Percentiles rank a stretch among this genome's conserved stretches.
These are phyloP conservation scores for Teunomyces stri DNA, from an alignment of 805 yeast genomes.

Conservation along the genomic window DNA sequence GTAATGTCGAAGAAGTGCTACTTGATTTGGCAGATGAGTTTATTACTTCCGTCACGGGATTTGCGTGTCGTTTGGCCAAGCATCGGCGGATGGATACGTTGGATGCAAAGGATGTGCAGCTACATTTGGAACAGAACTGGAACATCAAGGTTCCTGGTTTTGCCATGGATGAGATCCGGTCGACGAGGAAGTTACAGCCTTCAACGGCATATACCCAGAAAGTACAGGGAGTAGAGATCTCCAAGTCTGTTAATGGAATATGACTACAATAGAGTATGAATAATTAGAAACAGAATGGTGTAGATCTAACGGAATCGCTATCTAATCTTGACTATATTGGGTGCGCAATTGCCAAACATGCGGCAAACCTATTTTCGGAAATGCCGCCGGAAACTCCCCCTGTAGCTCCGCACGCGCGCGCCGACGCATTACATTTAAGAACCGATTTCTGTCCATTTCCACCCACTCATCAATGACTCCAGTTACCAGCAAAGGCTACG, in stretches of 20 bases:
- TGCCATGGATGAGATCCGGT: conserved; percentile 84
- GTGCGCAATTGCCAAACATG: no score
- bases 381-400: no score
- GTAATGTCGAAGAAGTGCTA: conserved; percentile 89
- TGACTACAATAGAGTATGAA: neutral
- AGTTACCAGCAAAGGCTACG: conserved; percentile 36
- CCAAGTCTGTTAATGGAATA: conserved; percentile 56
- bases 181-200: conserved; percentile 70
- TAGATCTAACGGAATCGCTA: no score
- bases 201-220: conserved; percentile 62
- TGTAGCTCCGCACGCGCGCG: no score
- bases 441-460: no score
- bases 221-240: conserved; percentile 63
- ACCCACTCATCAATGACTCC: conserved; percentile 3
- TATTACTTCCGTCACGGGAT: conserved; percentile 83
- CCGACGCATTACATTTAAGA: neutral
- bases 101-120: conserved; percentile 85
- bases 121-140: conserved; percentile 92
- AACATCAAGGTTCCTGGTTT: conserved; percentile 93
- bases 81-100: conserved; percentile 86
- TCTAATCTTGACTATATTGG: no score
- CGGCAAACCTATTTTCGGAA: neutral
- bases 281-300: neutral
- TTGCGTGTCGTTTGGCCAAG: conserved; percentile 93
- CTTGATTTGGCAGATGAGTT: conserved; percentile 95